A percentile compares a stretch with the other conserved stretches of the same genome.
phyloP scores from a whole-genome alignment of 2,329 filamentous ascomycete species.

The Colletotrichum caudatum region DNA sequence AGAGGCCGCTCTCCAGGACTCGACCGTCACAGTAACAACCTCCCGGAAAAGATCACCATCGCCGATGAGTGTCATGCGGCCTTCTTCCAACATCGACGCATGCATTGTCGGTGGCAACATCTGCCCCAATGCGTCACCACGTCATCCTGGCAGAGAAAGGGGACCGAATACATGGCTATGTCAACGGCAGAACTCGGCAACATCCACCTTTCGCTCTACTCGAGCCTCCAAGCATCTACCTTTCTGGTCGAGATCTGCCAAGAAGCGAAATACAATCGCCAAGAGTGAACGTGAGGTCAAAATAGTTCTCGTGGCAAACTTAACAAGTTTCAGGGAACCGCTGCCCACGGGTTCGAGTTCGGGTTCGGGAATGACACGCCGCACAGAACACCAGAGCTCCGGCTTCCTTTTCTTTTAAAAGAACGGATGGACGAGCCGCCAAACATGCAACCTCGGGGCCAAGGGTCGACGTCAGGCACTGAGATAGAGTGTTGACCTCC shows the following conservation, averaged over 20 bases:
- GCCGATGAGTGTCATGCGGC: constrained; percentile 16
- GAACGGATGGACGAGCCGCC: constrained; percentile 31
- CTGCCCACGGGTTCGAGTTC: constrained; percentile 12
- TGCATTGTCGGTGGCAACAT: constrained; percentile 36
- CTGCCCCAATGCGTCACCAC: constrained; percentile 24
- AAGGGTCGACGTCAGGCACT: constrained; percentile 2
- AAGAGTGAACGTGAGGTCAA: constrained; percentile 1
- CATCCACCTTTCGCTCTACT: neutral
- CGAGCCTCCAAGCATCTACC: constrained; percentile 22
- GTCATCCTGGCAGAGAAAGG: constrained; percentile 21
- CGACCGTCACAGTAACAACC: constrained; percentile 24
- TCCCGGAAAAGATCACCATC: constrained; percentile 1
- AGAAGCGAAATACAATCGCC: constrained; percentile 1
- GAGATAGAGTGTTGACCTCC: neutral
- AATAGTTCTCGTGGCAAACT: constrained; percentile 25
- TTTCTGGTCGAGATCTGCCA: constrained; percentile 20
- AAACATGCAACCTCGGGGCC: constrained; percentile 11
- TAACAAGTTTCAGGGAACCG: constrained; percentile 26
- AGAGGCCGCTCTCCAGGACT: constrained; percentile 9
- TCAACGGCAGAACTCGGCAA: constrained; percentile 2
- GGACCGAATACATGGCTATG: neutral
- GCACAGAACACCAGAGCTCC: constrained; percentile 31
- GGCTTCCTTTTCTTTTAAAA: constrained; percentile 27
- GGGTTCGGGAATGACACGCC: neutral
- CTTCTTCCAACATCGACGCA: constrained; percentile 17